Conservation (phyloP, 495 filamentous ascomycete species). For the Choiromyces venosus region DNA sequence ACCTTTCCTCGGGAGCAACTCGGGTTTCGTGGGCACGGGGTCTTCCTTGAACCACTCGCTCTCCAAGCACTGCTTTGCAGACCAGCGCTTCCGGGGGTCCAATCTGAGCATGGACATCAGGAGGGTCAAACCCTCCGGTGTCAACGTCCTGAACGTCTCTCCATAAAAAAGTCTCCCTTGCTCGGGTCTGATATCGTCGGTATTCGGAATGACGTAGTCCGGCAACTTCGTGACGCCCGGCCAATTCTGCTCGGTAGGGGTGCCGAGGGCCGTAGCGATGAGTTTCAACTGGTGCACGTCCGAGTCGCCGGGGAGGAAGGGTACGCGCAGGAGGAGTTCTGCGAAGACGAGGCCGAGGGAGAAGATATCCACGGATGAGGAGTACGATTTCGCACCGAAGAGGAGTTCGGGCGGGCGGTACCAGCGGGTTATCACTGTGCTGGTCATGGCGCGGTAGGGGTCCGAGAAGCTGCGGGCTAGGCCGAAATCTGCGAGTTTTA, state of each 20-base stretch:
- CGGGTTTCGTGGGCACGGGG: conserved; percentile 75
- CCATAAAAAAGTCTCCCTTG: conserved; percentile 64
- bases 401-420: conserved; percentile 92
- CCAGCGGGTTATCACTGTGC: conserved; percentile 94
- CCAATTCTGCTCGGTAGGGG: conserved; percentile 92
- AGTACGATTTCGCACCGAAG: conserved; percentile 82
- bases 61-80: conserved; percentile 66
- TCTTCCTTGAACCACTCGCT: conserved; percentile 83
- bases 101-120: conserved; percentile 77
- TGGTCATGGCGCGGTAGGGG: conserved; percentile 81
- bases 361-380: conserved; percentile 89
- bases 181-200: conserved; percentile 56
- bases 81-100: conserved; percentile 76
- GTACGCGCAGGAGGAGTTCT: conserved; percentile 74
- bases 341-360: conserved; percentile 90
- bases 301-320: conserved; percentile 72
- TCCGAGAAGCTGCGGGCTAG: conserved; percentile 83
- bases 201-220: conserved; percentile 60
- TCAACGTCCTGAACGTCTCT: conserved; percentile 66
- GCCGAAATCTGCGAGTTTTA: conserved; percentile 97
- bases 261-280: conserved; percentile 80
- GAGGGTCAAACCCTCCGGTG: conserved; percentile 75
- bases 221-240: conserved; percentile 77
- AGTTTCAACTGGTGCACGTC: conserved; percentile 74
- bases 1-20: conserved; percentile 67